A percentile compares a stretch with the other conserved stretches of the same genome.
Conservation (phyloP, 768 basidiomycete species). For the Rhizopogon rudus region DNA sequence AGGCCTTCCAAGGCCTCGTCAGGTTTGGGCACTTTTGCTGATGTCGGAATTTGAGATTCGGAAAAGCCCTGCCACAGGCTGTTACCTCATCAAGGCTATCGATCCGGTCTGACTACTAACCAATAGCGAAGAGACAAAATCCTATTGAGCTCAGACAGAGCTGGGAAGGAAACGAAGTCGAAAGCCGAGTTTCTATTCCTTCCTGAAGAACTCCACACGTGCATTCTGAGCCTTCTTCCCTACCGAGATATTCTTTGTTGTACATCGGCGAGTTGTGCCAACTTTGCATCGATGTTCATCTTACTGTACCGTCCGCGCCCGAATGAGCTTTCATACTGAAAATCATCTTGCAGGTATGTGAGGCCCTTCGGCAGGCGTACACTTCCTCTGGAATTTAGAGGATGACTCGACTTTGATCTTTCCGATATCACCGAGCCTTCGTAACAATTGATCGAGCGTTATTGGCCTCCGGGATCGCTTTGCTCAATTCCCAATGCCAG, state of each 20-base stretch:
- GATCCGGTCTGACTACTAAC: no score
- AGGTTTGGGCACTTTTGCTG: no score
- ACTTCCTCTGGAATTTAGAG: not conserved
- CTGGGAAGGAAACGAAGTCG: no score
- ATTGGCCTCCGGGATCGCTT: not conserved
- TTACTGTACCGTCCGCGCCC: no score
- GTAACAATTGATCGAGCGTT: not conserved
- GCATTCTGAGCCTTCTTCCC: constrained; percentile 1
- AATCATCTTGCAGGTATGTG: not conserved
- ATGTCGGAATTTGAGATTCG: no score
- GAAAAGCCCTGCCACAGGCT: no score
- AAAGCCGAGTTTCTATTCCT: no score
- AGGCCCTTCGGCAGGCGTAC: not conserved
- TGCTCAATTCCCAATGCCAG: not conserved
- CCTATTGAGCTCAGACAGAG: no score
- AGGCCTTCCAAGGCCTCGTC: no score
- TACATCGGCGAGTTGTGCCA: not conserved
- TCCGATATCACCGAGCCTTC: not conserved
- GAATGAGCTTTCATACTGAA: not conserved
- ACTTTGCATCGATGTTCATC: not conserved
- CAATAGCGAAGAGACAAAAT: no score
- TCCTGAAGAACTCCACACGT: not conserved
- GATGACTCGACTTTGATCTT: not conserved
- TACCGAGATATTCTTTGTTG: constrained; percentile 2
- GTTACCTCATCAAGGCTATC: no score